These are phyloP conservation scores for Gentiana macrophylla DNA, from an alignment of 257 asterid species.

Conservation along the genomic window DNA sequence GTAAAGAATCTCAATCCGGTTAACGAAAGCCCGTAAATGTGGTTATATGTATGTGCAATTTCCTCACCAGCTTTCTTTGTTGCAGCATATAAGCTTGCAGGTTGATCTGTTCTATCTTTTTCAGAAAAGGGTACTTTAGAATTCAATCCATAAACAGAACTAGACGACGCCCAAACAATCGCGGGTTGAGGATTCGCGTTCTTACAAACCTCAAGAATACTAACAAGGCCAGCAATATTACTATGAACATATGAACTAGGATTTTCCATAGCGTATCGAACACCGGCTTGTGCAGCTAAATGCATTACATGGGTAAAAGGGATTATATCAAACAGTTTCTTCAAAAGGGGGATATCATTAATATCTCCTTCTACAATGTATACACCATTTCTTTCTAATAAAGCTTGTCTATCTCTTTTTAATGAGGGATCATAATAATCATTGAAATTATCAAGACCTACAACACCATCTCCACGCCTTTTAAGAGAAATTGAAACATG, in stretches of 20 bases:
- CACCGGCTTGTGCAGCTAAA: conserved; percentile 97
- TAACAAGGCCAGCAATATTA: conserved; percentile 91
- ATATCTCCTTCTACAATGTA: conserved; percentile 93
- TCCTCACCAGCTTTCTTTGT: conserved; percentile 97
- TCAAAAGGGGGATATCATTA: conserved; percentile 50
- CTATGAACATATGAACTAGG: conserved; percentile 96
- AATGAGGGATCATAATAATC: conserved; percentile 70
- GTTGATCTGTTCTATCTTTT: conserved; percentile 83
- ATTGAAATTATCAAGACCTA: conserved; percentile 84
- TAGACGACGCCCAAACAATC: conserved; percentile 94
- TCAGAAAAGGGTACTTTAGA: conserved; percentile 88
- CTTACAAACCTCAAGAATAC: conserved; percentile 80
- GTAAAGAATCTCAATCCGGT: conserved; percentile 93
- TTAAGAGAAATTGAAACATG: conserved; percentile 89
- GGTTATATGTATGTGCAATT: conserved; percentile 89
- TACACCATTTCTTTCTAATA: conserved; percentile 72
- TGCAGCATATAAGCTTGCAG: conserved; percentile 93
- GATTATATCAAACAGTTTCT: conserved; percentile 70
- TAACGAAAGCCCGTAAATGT: conserved; percentile 79
- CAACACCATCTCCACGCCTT: conserved; percentile 91
- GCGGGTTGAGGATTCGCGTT: conserved; percentile 85
- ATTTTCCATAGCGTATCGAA: conserved; percentile 93
- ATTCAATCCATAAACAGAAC: conserved; percentile 95
- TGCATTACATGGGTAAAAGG: conserved; percentile 94
- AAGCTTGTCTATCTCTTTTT: conserved; percentile 69